Evolutionary conservation across 2,329 filamentous ascomycete genomes (phyloP), one percentile per base, ranked within the genome.

Genomic region (Phialophora tarda): DNA sequence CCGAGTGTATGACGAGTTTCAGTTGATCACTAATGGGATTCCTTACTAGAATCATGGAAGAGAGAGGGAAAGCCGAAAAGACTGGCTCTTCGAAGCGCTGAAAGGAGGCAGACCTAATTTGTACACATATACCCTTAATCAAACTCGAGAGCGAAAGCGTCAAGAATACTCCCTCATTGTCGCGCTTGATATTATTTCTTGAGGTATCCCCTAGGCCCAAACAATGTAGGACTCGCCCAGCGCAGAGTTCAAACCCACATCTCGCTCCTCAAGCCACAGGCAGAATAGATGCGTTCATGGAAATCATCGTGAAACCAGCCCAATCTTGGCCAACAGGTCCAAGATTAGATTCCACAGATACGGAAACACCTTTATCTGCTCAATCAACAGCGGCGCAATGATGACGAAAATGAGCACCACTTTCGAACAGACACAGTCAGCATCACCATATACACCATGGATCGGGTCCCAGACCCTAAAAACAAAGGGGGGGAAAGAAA

Each of bases 1-100:
- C 1, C 93, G 92, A 71, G 90, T 94, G 56, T 99, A 99, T 78
- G 96, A 99, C 81, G 92, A 97, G 78, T 99, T 97, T 84, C 95
- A 99, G 83, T 82, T 97, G 74, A 82, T 97, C 80, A 98, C 95
- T 34, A 98, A 99, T 76, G 95, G 94, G 6, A 99, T 99, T 78
- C 95, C 95, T 38, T 98, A 96, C 76, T 97, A 85, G 59, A 28
- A 11, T 51, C 24, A 7, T 26, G 24, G 21, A 23, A 41, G 34
- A 41, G 17, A 10, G 17, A 44, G 38, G 7, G 17, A 7, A 17
- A 17, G n/a, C 5, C 14, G 14, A n/a, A 21, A n/a, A 8, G 38
- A 44, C 38, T n/a, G 38, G 38, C 38, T 8, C 14, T n/a, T n/a
- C 38, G 38, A 44, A n/a, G 38, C 38, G 38, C 6, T 44, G 38